Conservation (phyloP, 257 asterid species). For the Paraleonurus japonicus region DNA sequence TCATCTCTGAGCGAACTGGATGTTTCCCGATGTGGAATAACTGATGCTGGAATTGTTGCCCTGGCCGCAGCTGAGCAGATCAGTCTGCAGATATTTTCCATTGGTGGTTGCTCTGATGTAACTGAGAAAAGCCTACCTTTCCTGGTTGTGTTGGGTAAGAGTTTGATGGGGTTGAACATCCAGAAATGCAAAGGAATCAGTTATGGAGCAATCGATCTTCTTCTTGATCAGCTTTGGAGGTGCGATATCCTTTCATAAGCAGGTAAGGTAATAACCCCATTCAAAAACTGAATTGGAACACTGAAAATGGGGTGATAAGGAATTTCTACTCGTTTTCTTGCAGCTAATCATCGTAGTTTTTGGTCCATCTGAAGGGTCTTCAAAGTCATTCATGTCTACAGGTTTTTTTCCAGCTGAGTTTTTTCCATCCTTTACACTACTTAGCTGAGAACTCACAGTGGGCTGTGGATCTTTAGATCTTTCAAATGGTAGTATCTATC, state of each 20-base stretch:
- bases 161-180: conserved; percentile 63
- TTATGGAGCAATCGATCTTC: conserved; percentile 38
- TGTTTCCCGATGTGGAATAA: conserved; percentile 51
- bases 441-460: conserved; percentile 47
- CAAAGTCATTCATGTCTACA: conserved; percentile 21
- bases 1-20: conserved; percentile 57
- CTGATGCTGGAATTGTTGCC: conserved; percentile 57
- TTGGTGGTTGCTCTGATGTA: conserved; percentile 49
- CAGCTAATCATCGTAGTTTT: conserved; percentile 30
- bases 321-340: conserved; percentile 29
- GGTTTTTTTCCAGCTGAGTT: conserved; percentile 58
- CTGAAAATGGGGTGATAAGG: background rate
- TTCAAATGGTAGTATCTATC: conserved; percentile 27
- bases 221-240: conserved; percentile 64
- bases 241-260: conserved; percentile 67
- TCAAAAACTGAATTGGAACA: background rate
- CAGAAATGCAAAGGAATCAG: conserved; percentile 58
- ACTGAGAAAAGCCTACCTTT: conserved; percentile 55
- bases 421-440: conserved; percentile 28
- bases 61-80: conserved; percentile 50
- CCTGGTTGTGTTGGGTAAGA: conserved; percentile 45
- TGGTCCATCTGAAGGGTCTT: conserved; percentile 43
- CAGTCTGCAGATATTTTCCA: conserved; percentile 49
- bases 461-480: conserved; percentile 38
- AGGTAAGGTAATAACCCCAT: background rate